Conservation (phyloP, 441 rosid species). For the Corymbia citriodora region DNA sequence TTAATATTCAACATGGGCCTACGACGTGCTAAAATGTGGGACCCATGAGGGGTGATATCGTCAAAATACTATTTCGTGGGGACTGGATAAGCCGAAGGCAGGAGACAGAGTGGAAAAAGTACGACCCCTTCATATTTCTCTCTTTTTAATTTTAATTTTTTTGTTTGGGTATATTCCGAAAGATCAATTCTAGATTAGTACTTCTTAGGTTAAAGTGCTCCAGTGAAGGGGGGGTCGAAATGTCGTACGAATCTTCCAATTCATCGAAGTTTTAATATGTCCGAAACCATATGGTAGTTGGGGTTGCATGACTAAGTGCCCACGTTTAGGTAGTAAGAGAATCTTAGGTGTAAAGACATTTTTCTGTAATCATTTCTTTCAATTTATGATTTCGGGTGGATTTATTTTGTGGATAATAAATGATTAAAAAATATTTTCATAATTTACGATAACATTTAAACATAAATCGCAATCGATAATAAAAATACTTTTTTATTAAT, state of each 20-base stretch:
- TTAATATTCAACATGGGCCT: background rate
- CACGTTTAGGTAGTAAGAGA: background rate
- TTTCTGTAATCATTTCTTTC: background rate
- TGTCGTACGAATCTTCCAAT: background rate
- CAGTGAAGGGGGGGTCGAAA: background rate
- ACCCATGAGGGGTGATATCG: background rate
- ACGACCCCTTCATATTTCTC: too few species aligned
- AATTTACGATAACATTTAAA: too few species aligned
- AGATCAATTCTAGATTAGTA: background rate
- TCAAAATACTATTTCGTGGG: too few species aligned
- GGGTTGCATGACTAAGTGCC: background rate
- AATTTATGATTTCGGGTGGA: background rate
- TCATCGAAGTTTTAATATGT: background rate
- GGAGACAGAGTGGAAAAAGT: too few species aligned
- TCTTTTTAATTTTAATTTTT: too few species aligned
- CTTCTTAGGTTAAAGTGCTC: background rate
- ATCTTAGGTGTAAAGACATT: background rate
- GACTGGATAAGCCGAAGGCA: too few species aligned
- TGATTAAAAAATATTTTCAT: too few species aligned
- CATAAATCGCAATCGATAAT: background rate
- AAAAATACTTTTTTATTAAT: too few species aligned
- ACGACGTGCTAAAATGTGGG: background rate
- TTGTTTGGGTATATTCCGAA: background rate
- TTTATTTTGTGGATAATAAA: background rate
- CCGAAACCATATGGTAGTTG: background rate